Conservation (phyloP, 2,329 filamentous ascomycete genomes). For the Alternaria atra region DNA sequence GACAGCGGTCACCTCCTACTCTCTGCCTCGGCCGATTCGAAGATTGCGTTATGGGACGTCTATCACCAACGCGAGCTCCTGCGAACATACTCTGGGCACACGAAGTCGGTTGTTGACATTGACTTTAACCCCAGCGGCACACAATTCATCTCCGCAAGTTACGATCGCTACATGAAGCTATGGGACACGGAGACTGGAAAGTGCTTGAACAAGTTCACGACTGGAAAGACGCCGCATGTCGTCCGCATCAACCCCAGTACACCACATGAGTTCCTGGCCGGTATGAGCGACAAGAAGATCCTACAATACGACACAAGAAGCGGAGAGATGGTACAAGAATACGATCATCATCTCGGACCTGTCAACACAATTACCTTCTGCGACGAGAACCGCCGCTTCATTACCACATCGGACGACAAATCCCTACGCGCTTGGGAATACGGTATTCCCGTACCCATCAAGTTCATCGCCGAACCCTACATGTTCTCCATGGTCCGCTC, state of each 20-base stretch:
- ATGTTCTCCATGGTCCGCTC: conserved; percentile 96
- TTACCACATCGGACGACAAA: conserved; percentile 98
- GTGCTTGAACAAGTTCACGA: conserved; percentile 88
- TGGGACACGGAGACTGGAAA: conserved; percentile 97
- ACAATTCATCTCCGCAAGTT: conserved; percentile 89
- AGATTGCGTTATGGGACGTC: conserved; percentile 92
- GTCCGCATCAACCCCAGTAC: conserved; percentile 90
- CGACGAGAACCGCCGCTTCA: conserved; percentile 92
- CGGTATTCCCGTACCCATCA: conserved; percentile 97
- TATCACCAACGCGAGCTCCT: conserved; percentile 90
- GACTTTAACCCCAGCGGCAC: conserved; percentile 84
- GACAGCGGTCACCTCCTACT: conserved; percentile 85
- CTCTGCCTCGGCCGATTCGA: conserved; percentile 88
- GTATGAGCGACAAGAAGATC: conserved; percentile 99
- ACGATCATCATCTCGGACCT: conserved; percentile 96
- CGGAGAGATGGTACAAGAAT: conserved; percentile 89
- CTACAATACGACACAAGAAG: conserved; percentile 92
- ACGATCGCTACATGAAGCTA: conserved; percentile 94
- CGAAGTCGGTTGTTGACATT: conserved; percentile 87
- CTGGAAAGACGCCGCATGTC: conserved; percentile 94
- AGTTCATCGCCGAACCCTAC: conserved; percentile 95
- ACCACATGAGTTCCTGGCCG: conserved; percentile 89
- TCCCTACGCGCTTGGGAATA: conserved; percentile 97
- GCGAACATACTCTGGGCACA: conserved; percentile 90
- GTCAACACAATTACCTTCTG: conserved; percentile 98